Evolutionary conservation across 2,329 filamentous ascomycete genomes (phyloP), one percentile per base, ranked within the genome.

Genomic region (Onygenales sp.): DNA sequence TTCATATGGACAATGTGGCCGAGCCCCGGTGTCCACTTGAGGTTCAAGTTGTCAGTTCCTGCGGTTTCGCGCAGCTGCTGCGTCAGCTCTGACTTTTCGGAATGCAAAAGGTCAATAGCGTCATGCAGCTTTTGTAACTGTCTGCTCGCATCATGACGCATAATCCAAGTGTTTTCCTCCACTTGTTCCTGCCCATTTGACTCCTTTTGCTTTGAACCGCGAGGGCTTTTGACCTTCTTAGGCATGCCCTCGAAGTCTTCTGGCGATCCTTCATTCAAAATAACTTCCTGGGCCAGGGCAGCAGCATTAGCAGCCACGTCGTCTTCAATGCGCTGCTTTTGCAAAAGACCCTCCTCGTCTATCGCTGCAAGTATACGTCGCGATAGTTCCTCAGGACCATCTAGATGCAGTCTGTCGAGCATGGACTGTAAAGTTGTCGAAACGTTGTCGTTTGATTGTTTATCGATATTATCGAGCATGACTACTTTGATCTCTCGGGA

Each of bases 1-100:
- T 86, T 93, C 61, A 97, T 80, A 66, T 97, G 91, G 61, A 87
- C 91, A 63, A 95, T 87, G 67, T 98, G 88, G 7, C 93, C 92
- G 2, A 95, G 78, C 11, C 85, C 86, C 0, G 92, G 86, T 1
- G 86, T 89, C 87, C 90, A 97, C 62, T 86, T 87, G 17, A 98
- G 78, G 0, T 83, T 86, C 43, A 97, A 77, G 54, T 79, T 85
- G 5, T 81, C 69, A 9, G 83, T 82, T 54, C 71, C 63, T 55
- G 92, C 76, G 4, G 80, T 75, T 10, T 78, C 67, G 51, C 84
- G 82, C 21, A 97, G 76, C 4, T 71, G 70, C 14, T 80, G 73
- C 8, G 79, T 80, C 3, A 97, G 75, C 1, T 68, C 57, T 1
- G 65, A 61, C 63, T 88, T 93, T 56, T 86, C 79, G 2, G 74